Evolutionary conservation across 495 filamentous ascomycete species (phyloP).

Genomic region (Cercophora sp.): DNA sequence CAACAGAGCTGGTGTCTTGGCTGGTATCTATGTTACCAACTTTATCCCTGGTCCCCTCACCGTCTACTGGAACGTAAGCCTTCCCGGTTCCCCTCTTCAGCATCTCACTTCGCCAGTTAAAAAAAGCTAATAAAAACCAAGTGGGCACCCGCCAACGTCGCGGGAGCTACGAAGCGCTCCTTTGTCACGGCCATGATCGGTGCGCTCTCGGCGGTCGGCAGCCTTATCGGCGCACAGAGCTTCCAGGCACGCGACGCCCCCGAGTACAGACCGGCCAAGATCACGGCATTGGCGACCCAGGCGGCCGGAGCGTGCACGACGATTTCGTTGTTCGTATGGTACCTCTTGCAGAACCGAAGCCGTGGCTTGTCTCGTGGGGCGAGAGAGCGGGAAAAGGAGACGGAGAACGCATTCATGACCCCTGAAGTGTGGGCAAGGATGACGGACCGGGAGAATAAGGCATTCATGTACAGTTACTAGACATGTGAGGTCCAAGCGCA

Average conservation of each 20-base stretch:
- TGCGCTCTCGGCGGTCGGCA: conserved; percentile 58
- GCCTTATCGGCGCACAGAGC: conserved; percentile 65
- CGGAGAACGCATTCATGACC: conserved; percentile 25
- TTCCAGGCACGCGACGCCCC: conserved; percentile 59
- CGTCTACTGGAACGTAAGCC: conserved; percentile 37
- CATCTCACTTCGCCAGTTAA: too few species aligned
- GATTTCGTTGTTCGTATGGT: conserved; percentile 30
- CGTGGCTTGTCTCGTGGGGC: conserved; percentile 11
- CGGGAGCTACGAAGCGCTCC: conserved; percentile 35
- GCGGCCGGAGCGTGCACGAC: conserved; percentile 31
- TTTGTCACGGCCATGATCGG: conserved; percentile 50
- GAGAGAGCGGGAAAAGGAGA: too few species aligned
- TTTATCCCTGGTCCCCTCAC: conserved; percentile 49
- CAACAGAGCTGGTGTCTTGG: conserved; percentile 47
- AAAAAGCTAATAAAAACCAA: too few species aligned
- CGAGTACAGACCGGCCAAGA: conserved; percentile 58
- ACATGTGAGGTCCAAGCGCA: too few species aligned
- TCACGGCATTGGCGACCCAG: conserved; percentile 46
- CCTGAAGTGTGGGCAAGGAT: conserved; percentile 31
- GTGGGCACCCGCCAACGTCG: conserved; percentile 35
- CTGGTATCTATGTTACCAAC: conserved; percentile 64
- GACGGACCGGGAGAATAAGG: conserved; percentile 37
- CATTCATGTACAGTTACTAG: conserved; percentile 33
- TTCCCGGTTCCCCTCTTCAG: background rate
- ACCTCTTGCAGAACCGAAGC: conserved; percentile 33